A percentile compares a stretch with the other conserved stretches of the same genome.
Evolutionary conservation across 148 eudicot genomes (phyloP).

Genomic region (Amaranthus palmeri): DNA sequence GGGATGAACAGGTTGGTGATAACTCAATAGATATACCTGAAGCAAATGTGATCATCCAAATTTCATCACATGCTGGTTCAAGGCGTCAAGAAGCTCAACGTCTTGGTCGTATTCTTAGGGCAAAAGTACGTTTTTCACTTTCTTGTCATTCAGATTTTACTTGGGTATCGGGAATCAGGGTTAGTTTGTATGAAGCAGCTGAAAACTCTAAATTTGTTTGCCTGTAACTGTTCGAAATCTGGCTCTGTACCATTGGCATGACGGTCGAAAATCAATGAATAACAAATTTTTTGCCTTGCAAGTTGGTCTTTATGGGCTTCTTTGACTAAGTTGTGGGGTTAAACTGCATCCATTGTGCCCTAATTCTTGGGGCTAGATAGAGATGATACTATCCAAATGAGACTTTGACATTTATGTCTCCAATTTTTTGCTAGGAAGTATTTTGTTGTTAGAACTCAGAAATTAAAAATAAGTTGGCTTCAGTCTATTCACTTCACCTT

Average conservation of each 20-base stretch:
- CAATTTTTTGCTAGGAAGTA: not conserved
- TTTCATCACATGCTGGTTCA: slow-evolving; percentile 99
- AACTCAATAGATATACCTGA: slow-evolving; percentile 74
- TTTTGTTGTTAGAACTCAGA: not conserved
- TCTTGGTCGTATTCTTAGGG: slow-evolving; percentile 99
- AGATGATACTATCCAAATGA: too few species aligned
- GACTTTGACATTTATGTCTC: not conserved
- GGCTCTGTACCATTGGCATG: too few species aligned
- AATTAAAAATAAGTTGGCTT: not conserved
- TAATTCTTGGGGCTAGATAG: not conserved
- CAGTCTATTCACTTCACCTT: not conserved
- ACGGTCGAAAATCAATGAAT: not conserved
- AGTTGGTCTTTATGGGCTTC: not conserved
- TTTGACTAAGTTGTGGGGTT: not conserved
- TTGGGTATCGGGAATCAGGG: too few species aligned
- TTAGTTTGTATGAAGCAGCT: too few species aligned
- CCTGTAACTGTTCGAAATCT: too few species aligned
- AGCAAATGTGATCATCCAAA: slow-evolving; percentile 90
- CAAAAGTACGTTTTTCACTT: slow-evolving; percentile 50
- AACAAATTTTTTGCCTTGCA: not conserved
- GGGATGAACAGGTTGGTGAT: slow-evolving; percentile 50
- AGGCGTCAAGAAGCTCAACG: slow-evolving; percentile 99
- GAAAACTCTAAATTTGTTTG: too few species aligned
- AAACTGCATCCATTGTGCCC: not conserved
- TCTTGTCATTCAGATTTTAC: too few species aligned